Evolutionary conservation across 148 eudicot genomes (phyloP), one percentile per base, ranked within the genome.

Genomic region (Rhododendron ferrugineum): DNA sequence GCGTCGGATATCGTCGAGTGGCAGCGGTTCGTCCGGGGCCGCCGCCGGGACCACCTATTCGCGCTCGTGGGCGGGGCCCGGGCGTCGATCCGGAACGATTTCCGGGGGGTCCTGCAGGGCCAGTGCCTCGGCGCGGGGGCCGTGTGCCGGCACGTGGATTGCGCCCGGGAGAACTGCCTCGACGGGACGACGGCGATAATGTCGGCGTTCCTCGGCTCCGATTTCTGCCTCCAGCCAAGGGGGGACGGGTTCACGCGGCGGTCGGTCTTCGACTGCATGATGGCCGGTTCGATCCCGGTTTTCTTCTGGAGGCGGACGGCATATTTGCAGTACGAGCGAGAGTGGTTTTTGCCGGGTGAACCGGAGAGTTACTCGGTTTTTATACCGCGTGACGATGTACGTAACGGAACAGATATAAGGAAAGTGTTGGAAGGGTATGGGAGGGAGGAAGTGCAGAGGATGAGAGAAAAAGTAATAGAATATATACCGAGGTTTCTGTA

Each of bases 361-460:
- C 92, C 98, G 79, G 89, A 37, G 83, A 96, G 99, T 81, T 96
- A 96, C 90, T 96, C 99, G 90, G 99, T 95, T 76, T 96, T 94
- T 68, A 90, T 96, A 23, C 88, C 92, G 93, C 15, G 79, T 40
- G 44, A 91, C 52, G 95, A 86, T 85, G 96, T 96, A 8, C 89
- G 89, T 15, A 95, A 93, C 42, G 98, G 98, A 76, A 91, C 90
- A 0, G 88, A 84, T 90, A 68, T 96, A 22, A 92, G 86, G 78
- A 79, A 30, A 26, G 96, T 91, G 28, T 87, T 95, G 1, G 90
- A 92, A 90, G 90, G 78, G 62, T 76, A 84, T n/a, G 85, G 91
- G 30, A 87, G 84, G 78, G 96, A 93, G 1, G 90, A 91, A 68
- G 89, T 90, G 62, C 91, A 74, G 42, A 87, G 46, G 64, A 95